These are phyloP conservation scores for Helichrysum umbraculigerum DNA, from an alignment of 129 eudicot species.

Conservation along the genomic window DNA sequence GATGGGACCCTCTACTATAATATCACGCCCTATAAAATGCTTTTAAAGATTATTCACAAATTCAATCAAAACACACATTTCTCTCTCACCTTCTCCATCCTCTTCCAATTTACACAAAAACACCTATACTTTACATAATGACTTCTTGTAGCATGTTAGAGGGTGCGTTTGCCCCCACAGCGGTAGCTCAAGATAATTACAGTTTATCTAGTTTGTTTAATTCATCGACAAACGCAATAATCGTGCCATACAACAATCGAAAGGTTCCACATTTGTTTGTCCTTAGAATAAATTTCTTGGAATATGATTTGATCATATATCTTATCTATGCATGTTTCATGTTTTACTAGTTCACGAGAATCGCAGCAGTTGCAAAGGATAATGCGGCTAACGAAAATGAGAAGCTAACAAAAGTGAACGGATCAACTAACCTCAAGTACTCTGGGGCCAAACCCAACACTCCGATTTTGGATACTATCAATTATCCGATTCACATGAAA, in stretches of 20 bases:
- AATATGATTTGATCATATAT: background rate
- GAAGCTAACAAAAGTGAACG: slow-evolving; percentile 2
- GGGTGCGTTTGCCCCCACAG: slow-evolving; percentile 10
- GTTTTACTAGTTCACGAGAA: slow-evolving; percentile 30
- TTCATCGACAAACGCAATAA: slow-evolving; percentile 14
- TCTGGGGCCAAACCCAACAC: slow-evolving; percentile 57
- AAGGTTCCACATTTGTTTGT: slow-evolving; percentile 26
- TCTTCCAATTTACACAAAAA: background rate
- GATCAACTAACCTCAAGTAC: slow-evolving; percentile 32
- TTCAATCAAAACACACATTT: background rate
- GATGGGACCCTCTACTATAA: background rate
- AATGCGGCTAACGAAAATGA: slow-evolving; percentile 28
- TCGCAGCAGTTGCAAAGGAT: slow-evolving; percentile 25
- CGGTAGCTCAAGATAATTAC: slow-evolving; percentile 20
- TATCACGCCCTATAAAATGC: slow-evolving; percentile 24
- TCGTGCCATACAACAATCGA: slow-evolving; percentile 20
- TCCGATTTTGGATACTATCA: slow-evolving; percentile 67
- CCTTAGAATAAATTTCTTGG: background rate
- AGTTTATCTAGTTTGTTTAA: slow-evolving; percentile 16
- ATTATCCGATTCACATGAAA: slow-evolving; percentile 60
- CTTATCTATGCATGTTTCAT: background rate
- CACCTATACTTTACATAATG: slow-evolving; percentile 11
- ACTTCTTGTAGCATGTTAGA: slow-evolving; percentile 29
- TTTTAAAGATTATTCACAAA: background rate
- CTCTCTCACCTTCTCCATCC: background rate